Evolutionary conservation across 83 land plant genomes (phyloP).

Genomic region (Larix sibirica): DNA sequence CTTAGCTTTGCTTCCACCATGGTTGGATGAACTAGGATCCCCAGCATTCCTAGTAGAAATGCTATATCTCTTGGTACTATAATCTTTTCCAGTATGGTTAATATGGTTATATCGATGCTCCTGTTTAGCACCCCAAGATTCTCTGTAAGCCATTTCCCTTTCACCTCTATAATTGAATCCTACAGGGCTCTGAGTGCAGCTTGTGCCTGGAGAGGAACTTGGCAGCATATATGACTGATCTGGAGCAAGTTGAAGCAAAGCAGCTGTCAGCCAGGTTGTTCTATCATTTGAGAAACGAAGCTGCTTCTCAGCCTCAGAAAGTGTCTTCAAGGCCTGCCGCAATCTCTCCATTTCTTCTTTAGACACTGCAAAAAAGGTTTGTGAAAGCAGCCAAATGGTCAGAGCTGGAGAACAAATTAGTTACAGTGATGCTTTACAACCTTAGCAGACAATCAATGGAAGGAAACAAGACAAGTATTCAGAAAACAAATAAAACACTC

Average conservation of each 20-base stretch:
- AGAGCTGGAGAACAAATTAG: too few species aligned
- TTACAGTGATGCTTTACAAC: too few species aligned
- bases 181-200: slow-evolving; percentile 56
- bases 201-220: slow-evolving; percentile 64
- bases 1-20: slow-evolving; percentile 6
- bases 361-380: slow-evolving; percentile 47
- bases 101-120: not conserved
- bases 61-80: slow-evolving; percentile 3
- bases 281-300: slow-evolving; percentile 73
- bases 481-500: too few species aligned
- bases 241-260: slow-evolving; percentile 89
- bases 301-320: slow-evolving; percentile 90
- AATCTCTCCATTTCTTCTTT: slow-evolving; percentile 82
- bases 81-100: not conserved
- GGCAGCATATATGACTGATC: slow-evolving; percentile 81
- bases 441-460: too few species aligned
- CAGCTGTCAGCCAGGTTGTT: slow-evolving; percentile 89
- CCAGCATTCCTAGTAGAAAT: not conserved
- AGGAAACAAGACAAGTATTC: too few species aligned
- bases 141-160: slow-evolving; percentile 15
- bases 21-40: not conserved
- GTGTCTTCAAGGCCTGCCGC: slow-evolving; percentile 67
- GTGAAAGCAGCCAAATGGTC: not conserved
- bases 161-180: slow-evolving; percentile 21
- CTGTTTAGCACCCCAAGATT: too few species aligned